phyloP scores from a whole-genome alignment of 2,329 filamentous ascomycete species.

The Phialocephala subalpina region DNA sequence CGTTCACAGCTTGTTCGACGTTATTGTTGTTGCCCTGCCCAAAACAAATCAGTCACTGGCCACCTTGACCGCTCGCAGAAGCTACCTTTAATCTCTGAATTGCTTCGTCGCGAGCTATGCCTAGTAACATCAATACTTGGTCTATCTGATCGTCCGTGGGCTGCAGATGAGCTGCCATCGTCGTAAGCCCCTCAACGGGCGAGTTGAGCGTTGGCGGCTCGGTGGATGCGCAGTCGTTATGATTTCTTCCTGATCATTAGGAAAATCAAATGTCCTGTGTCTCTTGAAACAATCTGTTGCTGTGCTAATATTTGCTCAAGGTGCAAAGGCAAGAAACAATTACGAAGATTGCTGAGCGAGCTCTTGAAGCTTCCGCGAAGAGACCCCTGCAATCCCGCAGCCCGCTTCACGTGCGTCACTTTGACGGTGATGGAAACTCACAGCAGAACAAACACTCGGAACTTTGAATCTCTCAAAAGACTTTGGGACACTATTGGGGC shows the following conservation, averaged over 20 bases:
- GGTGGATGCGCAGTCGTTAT: not conserved
- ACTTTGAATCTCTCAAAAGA: not conserved
- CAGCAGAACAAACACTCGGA: not conserved
- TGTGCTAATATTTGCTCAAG: not conserved
- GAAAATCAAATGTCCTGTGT: not conserved
- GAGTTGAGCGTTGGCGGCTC: not conserved
- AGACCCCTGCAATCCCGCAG: not conserved
- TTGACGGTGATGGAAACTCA: not conserved
- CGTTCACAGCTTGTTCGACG: slow-evolving; percentile 56
- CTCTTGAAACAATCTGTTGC: not conserved
- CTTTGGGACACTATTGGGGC: not conserved
- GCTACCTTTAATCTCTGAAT: slow-evolving; percentile 40
- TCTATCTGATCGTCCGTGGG: slow-evolving; percentile 37
- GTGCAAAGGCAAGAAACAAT: not conserved
- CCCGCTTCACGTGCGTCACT: slow-evolving; percentile 7
- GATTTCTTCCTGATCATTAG: slow-evolving; percentile 5
- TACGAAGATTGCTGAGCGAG: not conserved
- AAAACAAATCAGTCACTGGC: slow-evolving; percentile 31
- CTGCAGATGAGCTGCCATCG: slow-evolving; percentile 34
- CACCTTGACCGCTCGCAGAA: not conserved
- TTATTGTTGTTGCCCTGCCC: slow-evolving; percentile 55
- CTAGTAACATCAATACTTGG: slow-evolving; percentile 26
- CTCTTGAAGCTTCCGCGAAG: not conserved
- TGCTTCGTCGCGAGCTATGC: slow-evolving; percentile 32
- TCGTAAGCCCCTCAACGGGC: slow-evolving; percentile 16